Evolutionary conservation across 192 early-diverging fungal species (phyloP).

Genomic region (Coemansia sp.): DNA sequence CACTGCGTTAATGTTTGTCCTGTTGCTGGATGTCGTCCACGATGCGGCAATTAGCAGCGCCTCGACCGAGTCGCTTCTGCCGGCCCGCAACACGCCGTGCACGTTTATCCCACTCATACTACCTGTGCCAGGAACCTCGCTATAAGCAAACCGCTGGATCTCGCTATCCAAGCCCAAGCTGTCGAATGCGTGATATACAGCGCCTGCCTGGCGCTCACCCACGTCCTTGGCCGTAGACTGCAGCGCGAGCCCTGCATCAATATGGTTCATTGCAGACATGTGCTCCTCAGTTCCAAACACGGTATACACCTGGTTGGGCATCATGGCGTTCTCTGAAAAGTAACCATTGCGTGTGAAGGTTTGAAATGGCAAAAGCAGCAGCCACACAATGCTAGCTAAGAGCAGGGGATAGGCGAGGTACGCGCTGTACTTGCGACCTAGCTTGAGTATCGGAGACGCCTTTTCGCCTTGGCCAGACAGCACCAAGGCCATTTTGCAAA

Average conservation of each 20-base stretch:
- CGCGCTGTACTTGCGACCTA: conserved; percentile 43
- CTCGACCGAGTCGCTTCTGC: conserved; percentile 87
- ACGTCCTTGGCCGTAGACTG: conserved; percentile 2
- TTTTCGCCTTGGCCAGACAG: conserved; percentile 56
- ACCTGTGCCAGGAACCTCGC: conserved; percentile 35
- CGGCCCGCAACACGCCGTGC: conserved; percentile 80
- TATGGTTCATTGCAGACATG: conserved; percentile 25
- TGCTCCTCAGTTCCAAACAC: conserved; percentile 37
- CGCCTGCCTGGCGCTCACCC: conserved; percentile 14
- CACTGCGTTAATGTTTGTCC: conserved; percentile 39
- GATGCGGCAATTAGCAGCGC: conserved; percentile 84
- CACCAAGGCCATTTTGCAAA: conserved; percentile 44
- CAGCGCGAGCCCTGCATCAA: conserved; percentile 17
- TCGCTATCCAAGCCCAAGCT: conserved; percentile 48
- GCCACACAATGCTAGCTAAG: conserved; percentile 64
- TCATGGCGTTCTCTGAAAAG: conserved; percentile 79
- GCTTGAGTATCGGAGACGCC: conserved; percentile 38
- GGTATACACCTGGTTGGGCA: conserved; percentile 67
- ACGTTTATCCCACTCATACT: conserved; percentile 67
- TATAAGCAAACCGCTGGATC: conserved; percentile 34
- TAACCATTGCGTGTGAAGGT: conserved; percentile 69
- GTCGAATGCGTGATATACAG: conserved; percentile 23
- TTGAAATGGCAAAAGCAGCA: conserved; percentile 66
- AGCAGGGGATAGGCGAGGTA: conserved; percentile 63
- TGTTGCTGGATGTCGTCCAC: conserved; percentile 69